Evolutionary conservation across 768 basidiomycete species (phyloP), one percentile per base, ranked within the genome.

Genomic region (Nidularia sp.): DNA sequence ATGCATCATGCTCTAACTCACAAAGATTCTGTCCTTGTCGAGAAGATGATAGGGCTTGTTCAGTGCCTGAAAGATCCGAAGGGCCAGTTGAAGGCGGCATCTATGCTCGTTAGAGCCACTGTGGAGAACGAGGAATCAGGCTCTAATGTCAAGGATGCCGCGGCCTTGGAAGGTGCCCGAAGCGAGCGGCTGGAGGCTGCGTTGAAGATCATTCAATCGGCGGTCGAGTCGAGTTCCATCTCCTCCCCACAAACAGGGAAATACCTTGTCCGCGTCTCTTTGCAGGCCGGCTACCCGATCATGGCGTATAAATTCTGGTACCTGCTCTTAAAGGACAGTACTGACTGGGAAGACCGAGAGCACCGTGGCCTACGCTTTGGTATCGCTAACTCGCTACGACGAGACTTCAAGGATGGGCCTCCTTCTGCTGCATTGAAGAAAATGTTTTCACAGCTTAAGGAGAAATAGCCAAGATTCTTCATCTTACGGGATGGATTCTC

Each of bases 291-390:
- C 15, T 74, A 82, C 45, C 74, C 82, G 0, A 53, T 57, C 54
- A 64, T 83, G 66, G 87, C 84, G 1, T 85, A 73, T 68, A 65
- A 66, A 44, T 86, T 87, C 63, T 89, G 86, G 86, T 58, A 63
- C 46, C 57, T 64, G 47, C 63, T 86, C 53, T 47, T 87, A 9
- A 68, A 62, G 53, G 62, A 63, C 29, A 75, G 68, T 62, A 66
- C 74, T 5, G 69, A 78, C 51, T 81, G 79, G 79, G 57, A 62
- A 4, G 81, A 85, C 60, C 31, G 15, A 15, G 72, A 76, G 58
- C 83, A 85, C 57, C 53, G 48, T 29, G 50, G 48, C 34, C 60
- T 75, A 56, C 80, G 86, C 49, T 54, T 61, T 1, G 61, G 62
- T 22, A 78, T 87, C 39, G 66, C 63, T 45, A 15, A 47, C 5